Conservation (phyloP, 1,284 basidiomycete genomes). For the Ganoderma meredithae region DNA sequence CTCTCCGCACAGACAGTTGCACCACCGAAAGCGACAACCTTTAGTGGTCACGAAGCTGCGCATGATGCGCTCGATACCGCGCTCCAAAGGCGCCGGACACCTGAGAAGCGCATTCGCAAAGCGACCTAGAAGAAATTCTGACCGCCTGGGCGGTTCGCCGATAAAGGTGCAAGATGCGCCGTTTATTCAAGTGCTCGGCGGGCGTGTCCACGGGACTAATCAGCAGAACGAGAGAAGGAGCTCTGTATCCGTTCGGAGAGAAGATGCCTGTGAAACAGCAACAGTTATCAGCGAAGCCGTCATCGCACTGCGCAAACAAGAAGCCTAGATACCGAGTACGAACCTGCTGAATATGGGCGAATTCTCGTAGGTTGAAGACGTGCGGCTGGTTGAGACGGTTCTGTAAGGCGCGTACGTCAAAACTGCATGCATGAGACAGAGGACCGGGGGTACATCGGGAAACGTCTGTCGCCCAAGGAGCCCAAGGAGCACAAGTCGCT, state of each 20-base stretch:
- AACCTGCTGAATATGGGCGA: no score
- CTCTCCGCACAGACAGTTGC: constrained; percentile 52
- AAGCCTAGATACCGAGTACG: constrained; percentile 6
- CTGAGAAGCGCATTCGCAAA: constrained; percentile 54
- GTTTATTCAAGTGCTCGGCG: constrained; percentile 57
- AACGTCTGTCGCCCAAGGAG: constrained; percentile 43
- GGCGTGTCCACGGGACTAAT: constrained; percentile 51
- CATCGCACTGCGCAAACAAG: background rate
- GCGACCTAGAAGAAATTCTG: constrained; percentile 43
- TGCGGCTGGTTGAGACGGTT: background rate
- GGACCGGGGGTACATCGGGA: constrained; percentile 53
- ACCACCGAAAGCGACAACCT: constrained; percentile 50
- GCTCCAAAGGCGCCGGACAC: constrained; percentile 58
- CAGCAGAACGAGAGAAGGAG: constrained; percentile 58
- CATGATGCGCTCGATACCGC: constrained; percentile 57
- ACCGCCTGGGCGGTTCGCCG: constrained; percentile 32
- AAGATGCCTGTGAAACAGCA: background rate
- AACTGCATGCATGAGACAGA: constrained; percentile 52
- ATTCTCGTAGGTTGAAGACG: background rate
- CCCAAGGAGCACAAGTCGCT: constrained; percentile 44
- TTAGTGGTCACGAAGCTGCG: constrained; percentile 45
- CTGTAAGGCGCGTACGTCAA: constrained; percentile 47
- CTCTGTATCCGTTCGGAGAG: constrained; percentile 40
- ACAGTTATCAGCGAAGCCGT: background rate
- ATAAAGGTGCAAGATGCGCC: constrained; percentile 47